Conservation (phyloP, 768 basidiomycete genomes). For the Mycena sanguinolenta region DNA sequence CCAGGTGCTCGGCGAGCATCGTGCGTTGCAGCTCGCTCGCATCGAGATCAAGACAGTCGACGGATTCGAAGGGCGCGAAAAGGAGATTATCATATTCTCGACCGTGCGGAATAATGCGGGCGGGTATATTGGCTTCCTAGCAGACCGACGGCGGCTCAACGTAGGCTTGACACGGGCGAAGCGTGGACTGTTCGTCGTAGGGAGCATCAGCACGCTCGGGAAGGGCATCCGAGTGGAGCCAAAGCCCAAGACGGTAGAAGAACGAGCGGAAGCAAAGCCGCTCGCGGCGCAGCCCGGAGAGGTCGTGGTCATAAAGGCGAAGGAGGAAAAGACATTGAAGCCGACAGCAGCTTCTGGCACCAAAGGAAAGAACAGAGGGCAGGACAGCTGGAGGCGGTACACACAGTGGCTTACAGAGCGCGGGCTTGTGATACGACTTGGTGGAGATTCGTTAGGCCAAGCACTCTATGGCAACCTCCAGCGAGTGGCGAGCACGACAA, state of each 20-base stretch:
- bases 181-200: slow-evolving; percentile 86
- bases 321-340: slow-evolving; percentile 35
- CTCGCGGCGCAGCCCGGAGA: slow-evolving; percentile 31
- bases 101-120: slow-evolving; percentile 86
- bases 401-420: slow-evolving; percentile 66
- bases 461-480: slow-evolving; percentile 57
- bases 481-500: slow-evolving; percentile 25
- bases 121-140: slow-evolving; percentile 90
- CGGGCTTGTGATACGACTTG: slow-evolving; percentile 65
- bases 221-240: slow-evolving; percentile 53
- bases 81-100: slow-evolving; percentile 92
- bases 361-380: slow-evolving; percentile 52
- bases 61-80: slow-evolving; percentile 95
- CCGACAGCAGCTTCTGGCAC: slow-evolving; percentile 25
- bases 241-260: slow-evolving; percentile 30
- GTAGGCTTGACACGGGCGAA: slow-evolving; percentile 93
- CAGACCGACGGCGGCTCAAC: slow-evolving; percentile 87
- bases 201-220: slow-evolving; percentile 76
- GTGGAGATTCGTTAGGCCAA: slow-evolving; percentile 55
- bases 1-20: slow-evolving; percentile 71
- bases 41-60: slow-evolving; percentile 95
- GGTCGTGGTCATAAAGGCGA: slow-evolving; percentile 29
- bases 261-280: slow-evolving; percentile 17
- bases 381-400: slow-evolving; percentile 73
- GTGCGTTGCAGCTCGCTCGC: slow-evolving; percentile 72